Base-by-base conservation (phyloP, 441 rosid genomes). In the Adansonia grandidieri region DNA sequence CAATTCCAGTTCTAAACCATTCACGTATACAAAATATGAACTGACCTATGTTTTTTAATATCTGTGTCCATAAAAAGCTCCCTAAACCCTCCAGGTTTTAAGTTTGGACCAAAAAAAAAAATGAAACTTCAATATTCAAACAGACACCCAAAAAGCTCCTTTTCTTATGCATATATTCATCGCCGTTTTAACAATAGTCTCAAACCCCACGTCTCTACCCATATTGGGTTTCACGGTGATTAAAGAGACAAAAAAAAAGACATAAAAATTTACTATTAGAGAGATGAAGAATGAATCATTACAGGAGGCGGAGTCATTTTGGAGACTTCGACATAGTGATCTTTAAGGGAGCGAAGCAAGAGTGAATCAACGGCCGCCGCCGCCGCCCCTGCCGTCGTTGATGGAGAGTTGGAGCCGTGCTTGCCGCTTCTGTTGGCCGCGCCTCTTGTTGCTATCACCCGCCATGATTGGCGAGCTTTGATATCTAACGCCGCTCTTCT, bases 251-350 rank as follows among this genome's bases (percentile, higher is more conserved):
- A 28, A 42, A 48, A 71, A 60, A 57, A 9, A 8, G 13, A 61
- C 14, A 24, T 8, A 45, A 61, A 32, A 68, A 4, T 20, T 8
- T 4, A 10, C 2, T 7, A 9, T 71, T 28, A 51, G n/a, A 77
- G 61, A 54, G 45, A 47, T 51, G 62, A 82, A 79, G 7, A 79
- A 72, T 9, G 61, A 71, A 63, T 15, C 80, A 78, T 84, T 32
- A 95, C 98, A 10, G 97, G 99, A 75, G 99, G 99, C 85, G 97
- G 97, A 40, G 88, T 91, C 99, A 92, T 92, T 80, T 88, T 92
- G 81, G 96, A 87, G 79, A 90, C 89, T 84, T 95, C 95, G 2
- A 85, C 83, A 84, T 89, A 92, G 88, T 95, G 98, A 15, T 95
- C 97, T 85, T 87, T 93, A 78, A 95, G 97, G 71, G 98, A 92